A percentile compares a stretch with the other conserved stretches of the same genome.
phyloP scores from a whole-genome alignment of 208 protist species.

The Trypanosoma conorhini region DNA sequence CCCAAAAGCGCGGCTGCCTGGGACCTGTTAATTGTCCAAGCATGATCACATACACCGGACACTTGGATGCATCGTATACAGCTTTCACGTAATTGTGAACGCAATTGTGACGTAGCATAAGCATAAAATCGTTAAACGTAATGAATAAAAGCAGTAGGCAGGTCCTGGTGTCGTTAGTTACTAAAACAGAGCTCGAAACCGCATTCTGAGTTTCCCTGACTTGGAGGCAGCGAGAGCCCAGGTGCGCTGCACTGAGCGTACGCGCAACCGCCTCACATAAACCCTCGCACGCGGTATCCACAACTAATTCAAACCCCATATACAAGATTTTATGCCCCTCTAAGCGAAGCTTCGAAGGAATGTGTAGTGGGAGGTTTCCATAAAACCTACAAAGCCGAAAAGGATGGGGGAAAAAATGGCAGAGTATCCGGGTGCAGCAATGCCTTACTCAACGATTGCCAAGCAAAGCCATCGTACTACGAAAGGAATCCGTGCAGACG shows the following conservation, averaged over 20 bases:
- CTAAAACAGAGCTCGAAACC: slow-evolving; percentile 20
- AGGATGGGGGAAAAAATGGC: neutral
- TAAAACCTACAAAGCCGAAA: neutral
- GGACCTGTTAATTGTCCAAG: slow-evolving; percentile 16
- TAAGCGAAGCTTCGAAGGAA: neutral
- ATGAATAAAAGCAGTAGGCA: slow-evolving; percentile 20
- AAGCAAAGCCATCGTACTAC: neutral
- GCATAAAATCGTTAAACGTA: slow-evolving; percentile 19
- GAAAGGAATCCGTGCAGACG: neutral
- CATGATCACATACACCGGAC: slow-evolving; percentile 23
- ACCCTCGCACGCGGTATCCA: slow-evolving; percentile 24
- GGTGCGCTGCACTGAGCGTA: neutral
- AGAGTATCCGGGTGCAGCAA: neutral
- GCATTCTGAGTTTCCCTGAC: slow-evolving; percentile 16
- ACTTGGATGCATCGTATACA: slow-evolving; percentile 2
- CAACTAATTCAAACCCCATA: slow-evolving; percentile 15
- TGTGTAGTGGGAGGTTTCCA: neutral
- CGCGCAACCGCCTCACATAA: slow-evolving; percentile 16
- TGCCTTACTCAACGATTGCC: neutral
- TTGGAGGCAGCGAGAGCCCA: neutral
- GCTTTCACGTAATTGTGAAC: slow-evolving; percentile 19
- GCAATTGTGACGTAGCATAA: slow-evolving; percentile 27
- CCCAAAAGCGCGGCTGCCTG: slow-evolving; percentile 21
- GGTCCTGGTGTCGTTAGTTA: neutral
- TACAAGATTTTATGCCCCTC: neutral